Base-by-base conservation (phyloP, 2,329 filamentous ascomycete genomes). In the Verticillium dahliae region DNA sequence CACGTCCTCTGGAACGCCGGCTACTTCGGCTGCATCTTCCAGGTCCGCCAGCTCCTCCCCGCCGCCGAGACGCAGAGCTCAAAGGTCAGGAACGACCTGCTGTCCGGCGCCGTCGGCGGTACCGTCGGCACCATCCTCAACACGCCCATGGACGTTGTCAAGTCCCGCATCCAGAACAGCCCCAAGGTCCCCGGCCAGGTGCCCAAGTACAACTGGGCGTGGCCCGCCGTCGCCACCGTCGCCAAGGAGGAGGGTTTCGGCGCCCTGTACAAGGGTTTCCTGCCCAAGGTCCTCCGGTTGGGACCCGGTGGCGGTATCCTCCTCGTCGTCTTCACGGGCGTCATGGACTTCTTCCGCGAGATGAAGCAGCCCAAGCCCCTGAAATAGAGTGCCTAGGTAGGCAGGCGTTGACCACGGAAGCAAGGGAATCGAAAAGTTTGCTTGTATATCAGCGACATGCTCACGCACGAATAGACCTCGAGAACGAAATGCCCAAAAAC, bases 201-300 rank as follows among this genome's bases (percentile, higher is more conserved):
- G 27, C 91, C 91, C 72, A 99, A 99, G 84, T 99, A 99, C 82
- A 97, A 98, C 85, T 99, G 95, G 95, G 95, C 95, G 37, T 97
- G 89, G 85, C 91, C 92, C 56, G 88, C 92, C 27, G 81, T 97
- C 58, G 88, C 85, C 61, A 95, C 91, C 7, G 91, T 99, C 63
- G 88, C 92, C 78, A 91, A 86, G 78, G 95, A 99, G 79, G 95
- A 99, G 78, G 95, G 95, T 5, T 94, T 97, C 73, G 78, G 77
- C 57, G 95, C 95, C 45, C 81, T 99, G 63, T 99, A 99, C 84
- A 99, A 98, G 85, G 95, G 95, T 15, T 99, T 99, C 84, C 72
- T 95, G 65, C 95, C 95, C 68, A 99, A 99, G 85, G 95, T 78
- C n/a, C 72, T 77, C 56, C 75, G 76, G 78, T 77, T 85, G 41